Evolutionary conservation across 208 protist species (phyloP), one percentile per base, ranked within the genome.

Genomic region (Trypanosoma cruzi): DNA sequence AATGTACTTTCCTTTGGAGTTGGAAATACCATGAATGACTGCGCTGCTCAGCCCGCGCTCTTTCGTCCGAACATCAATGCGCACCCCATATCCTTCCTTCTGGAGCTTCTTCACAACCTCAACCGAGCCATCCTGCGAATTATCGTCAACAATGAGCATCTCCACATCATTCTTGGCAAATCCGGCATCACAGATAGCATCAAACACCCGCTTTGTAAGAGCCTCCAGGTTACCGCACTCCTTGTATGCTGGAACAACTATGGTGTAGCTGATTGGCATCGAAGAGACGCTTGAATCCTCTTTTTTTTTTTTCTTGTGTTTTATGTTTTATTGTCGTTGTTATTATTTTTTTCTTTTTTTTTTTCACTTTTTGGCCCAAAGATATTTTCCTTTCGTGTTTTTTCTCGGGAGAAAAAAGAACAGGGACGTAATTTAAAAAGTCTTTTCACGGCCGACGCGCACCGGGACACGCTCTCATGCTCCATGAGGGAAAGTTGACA

Each of bases 61-160:
- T 11, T 70, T 85, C 1, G 82, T 90, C 37, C 92, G 82, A 28
- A 96, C 90, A 48, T 82, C 74, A 61, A 97, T 93, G 29, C 76
- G 67, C 34, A 97, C 86, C 36, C 75, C 79, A 71, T 83, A 93
- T 18, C 90, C 88, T 42, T 89, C 83, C 31, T 73, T 50, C 28
- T 79, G 61, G 28, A 97, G 64, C 48, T 69, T 73, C 55, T 83
- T 11, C 34, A 95, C 80, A 26, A 85, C 81, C 77, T 97, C 88
- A 31, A 89, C 79, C 2, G 90, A 93, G n/a, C 90, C 90, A 67
- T 97, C 92, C 32, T 79, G 65, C 0, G 88, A 95, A 79, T 97
- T 97, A 67, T 97, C 92, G 54, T 97, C 92, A 18, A 97, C 85
- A 63, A 97, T 90, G 26, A 96, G 53, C 50, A 97, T 85, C 79